Conservation (phyloP, 352 stramenopile species). For the Phytopythium ostracodes region DNA sequence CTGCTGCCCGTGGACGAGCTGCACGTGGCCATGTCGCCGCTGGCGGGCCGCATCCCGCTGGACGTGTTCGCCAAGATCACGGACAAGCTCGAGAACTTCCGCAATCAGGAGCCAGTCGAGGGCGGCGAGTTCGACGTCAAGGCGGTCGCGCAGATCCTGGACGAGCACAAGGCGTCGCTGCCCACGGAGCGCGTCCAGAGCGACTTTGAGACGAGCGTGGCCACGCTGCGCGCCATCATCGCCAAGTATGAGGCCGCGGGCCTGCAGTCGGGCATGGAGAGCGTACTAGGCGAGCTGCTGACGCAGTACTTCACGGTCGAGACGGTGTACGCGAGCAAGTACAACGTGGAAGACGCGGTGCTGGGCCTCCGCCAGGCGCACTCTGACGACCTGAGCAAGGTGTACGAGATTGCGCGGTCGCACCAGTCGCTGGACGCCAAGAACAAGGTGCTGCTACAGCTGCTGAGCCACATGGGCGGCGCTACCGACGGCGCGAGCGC, state of each 20-base stretch:
- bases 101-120: slow-evolving; percentile 33
- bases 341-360: slow-evolving; percentile 84
- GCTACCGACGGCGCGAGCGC: slow-evolving; percentile 1
- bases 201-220: slow-evolving; percentile 72
- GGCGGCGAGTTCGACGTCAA: slow-evolving; percentile 49
- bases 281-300: slow-evolving; percentile 67
- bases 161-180: slow-evolving; percentile 62
- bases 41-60: slow-evolving; percentile 94
- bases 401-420: slow-evolving; percentile 90
- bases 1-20: slow-evolving; percentile 93
- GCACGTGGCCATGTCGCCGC: slow-evolving; percentile 95
- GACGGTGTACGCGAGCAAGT: slow-evolving; percentile 62
- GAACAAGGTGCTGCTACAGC: slow-evolving; percentile 77
- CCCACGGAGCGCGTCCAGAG: slow-evolving; percentile 42
- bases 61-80: slow-evolving; percentile 90
- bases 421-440: slow-evolving; percentile 89
- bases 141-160: slow-evolving; percentile 52
- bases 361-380: slow-evolving; percentile 89
- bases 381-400: slow-evolving; percentile 71
- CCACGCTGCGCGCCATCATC: slow-evolving; percentile 64
- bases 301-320: slow-evolving; percentile 81
- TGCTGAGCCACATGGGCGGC: slow-evolving; percentile 47
- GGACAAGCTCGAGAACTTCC: slow-evolving; percentile 75
- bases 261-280: slow-evolving; percentile 58
- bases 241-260: slow-evolving; percentile 73